Percentiles rank a stretch among this genome's conserved stretches.
These are phyloP conservation scores for Omphalotus olearius DNA, from an alignment of 1,284 basidiomycete species.

Conservation along the genomic window DNA sequence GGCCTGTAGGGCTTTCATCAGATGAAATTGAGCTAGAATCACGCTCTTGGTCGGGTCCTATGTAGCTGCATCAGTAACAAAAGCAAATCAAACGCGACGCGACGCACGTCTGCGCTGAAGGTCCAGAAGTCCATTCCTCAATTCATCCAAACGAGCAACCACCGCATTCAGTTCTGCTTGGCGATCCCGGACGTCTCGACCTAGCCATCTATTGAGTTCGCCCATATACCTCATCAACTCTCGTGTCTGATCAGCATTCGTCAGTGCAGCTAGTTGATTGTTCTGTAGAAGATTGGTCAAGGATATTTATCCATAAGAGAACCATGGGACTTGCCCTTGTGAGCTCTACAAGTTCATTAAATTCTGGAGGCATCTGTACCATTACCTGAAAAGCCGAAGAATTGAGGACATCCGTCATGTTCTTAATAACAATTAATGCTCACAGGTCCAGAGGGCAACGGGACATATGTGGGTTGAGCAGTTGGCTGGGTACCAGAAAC, in stretches of 20 bases:
- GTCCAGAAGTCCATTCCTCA: conserved; percentile 41
- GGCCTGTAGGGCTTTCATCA: neutral
- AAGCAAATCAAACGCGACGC: neutral
- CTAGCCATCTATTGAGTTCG: conserved; percentile 69
- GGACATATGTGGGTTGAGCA: conserved; percentile 23
- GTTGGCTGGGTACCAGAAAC: conserved; percentile 14
- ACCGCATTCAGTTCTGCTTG: conserved; percentile 67
- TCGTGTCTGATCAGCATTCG: conserved; percentile 60
- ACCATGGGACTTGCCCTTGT: conserved; percentile 11
- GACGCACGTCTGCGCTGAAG: conserved; percentile 22
- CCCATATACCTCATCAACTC: conserved; percentile 75
- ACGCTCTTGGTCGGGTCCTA: too few relatives aligned
- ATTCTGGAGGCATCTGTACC: conserved; percentile 10
- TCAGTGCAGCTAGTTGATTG: conserved; percentile 59
- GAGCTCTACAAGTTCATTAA: conserved; percentile 9
- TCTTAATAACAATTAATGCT: neutral
- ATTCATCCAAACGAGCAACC: conserved; percentile 54
- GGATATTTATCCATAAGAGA: neutral
- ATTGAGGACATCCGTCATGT: neutral
- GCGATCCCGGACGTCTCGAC: conserved; percentile 67
- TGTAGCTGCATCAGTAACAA: neutral
- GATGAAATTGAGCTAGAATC: neutral
- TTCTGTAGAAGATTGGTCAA: conserved; percentile 42
- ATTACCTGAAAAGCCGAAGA: conserved; percentile 1
- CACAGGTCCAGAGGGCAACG: conserved; percentile 11